Percentiles rank a stretch among this genome's conserved stretches.
phyloP scores from a whole-genome alignment of 139 green algal genomes.

The Asterochloris erici region DNA sequence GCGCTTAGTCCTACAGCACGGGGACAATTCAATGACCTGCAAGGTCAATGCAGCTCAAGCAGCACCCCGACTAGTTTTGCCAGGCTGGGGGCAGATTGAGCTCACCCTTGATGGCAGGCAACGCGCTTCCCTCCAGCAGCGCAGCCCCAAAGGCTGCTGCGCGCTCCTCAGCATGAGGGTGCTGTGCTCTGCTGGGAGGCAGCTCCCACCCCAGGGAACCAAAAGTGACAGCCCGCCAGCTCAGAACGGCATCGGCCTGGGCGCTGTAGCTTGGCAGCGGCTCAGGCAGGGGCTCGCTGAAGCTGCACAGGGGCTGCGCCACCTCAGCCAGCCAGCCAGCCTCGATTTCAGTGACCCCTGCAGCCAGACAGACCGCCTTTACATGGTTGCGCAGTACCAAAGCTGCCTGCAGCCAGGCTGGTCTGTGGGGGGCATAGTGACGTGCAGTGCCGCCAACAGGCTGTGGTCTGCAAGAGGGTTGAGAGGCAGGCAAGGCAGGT shows the following conservation, averaged over 20 bases:
- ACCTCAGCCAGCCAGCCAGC: conserved; percentile 44
- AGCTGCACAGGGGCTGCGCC: conserved; percentile 51
- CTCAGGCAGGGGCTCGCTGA: conserved; percentile 52
- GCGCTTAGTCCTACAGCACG: conserved; percentile 3
- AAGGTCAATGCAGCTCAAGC: not conserved
- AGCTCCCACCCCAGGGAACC: conserved; percentile 79
- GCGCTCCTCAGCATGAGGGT: conserved; percentile 37
- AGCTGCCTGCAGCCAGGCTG: not conserved
- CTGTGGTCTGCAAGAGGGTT: not conserved
- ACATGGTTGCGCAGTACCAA: not conserved
- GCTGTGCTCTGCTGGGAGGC: conserved; percentile 42
- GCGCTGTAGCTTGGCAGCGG: conserved; percentile 58
- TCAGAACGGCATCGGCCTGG: conserved; percentile 62
- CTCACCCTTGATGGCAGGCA: conserved; percentile 28
- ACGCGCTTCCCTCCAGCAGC: conserved; percentile 73
- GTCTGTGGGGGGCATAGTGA: not conserved
- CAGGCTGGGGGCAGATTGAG: not conserved
- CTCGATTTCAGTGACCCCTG: conserved; percentile 64
- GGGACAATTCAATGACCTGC: not conserved
- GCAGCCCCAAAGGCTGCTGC: conserved; percentile 75
- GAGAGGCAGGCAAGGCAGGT: not conserved
- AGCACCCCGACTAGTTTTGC: not conserved
- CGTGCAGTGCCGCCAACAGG: not conserved
- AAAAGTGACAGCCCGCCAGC: conserved; percentile 67
- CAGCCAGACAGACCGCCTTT: not conserved